Conservation (phyloP, 2,329 filamentous ascomycete species). For the Magnaporthiopsis incrustans region DNA sequence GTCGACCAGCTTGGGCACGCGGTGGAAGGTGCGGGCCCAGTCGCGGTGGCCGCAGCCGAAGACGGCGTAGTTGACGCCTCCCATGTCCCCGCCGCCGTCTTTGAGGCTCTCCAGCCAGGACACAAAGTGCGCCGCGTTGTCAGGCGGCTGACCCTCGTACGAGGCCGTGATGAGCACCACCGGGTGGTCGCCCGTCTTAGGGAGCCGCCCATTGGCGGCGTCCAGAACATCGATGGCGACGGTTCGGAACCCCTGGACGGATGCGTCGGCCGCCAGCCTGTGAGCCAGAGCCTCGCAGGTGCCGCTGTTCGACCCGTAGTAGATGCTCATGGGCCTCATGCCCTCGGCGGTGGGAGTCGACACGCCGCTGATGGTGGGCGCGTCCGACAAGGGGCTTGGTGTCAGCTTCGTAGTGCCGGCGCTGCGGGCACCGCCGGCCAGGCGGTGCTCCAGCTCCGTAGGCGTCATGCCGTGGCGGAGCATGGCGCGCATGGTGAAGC, state of each 20-base stretch:
- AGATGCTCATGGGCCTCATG: conserved; percentile 48
- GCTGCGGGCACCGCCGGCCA: conserved; percentile 44
- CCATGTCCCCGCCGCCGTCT: conserved; percentile 34
- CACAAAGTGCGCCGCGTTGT: conserved; percentile 63
- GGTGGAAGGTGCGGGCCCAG: conserved; percentile 57
- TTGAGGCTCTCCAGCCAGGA: conserved; percentile 53
- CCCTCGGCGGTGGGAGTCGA: conserved; percentile 31
- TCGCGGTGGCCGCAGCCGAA: conserved; percentile 54
- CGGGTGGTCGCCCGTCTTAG: conserved; percentile 47
- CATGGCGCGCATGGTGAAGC: conserved; percentile 53
- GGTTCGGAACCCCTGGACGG: conserved; percentile 51
- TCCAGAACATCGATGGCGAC: conserved; percentile 50
- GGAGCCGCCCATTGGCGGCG: conserved; percentile 50
- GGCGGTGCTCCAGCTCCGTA: conserved; percentile 36
- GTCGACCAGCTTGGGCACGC: conserved; percentile 57
- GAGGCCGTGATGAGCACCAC: conserved; percentile 59
- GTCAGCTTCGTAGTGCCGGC: conserved; percentile 17
- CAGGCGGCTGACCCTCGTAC: conserved; percentile 67
- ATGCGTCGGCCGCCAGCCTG: conserved; percentile 51
- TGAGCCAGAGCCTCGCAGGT: conserved; percentile 66
- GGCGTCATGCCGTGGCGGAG: conserved; percentile 52
- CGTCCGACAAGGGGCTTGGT: too few relatives aligned
- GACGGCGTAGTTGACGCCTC: conserved; percentile 55
- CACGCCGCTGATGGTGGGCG: conserved; percentile 54
- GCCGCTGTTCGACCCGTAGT: conserved; percentile 68